phyloP scores from a whole-genome alignment of 1,284 basidiomycete genomes.

The Leccinum griseonigrum region DNA sequence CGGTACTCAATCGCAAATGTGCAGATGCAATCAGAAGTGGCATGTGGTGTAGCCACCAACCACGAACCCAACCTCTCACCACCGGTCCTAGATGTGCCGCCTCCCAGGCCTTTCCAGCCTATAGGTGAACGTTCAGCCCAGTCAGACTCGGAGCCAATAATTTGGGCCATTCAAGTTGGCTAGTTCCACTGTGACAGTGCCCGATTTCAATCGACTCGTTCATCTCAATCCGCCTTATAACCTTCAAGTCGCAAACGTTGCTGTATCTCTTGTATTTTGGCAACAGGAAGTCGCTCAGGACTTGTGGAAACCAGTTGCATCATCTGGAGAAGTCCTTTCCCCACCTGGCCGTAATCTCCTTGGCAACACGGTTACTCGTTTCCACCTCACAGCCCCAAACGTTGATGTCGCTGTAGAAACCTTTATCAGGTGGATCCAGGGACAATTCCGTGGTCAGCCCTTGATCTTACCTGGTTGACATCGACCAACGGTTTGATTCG shows the following conservation, averaged over 20 bases:
- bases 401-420: neutral
- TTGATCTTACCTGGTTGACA: neutral
- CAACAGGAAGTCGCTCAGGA: neutral
- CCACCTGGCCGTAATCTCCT: neutral
- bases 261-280: neutral
- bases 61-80: neutral
- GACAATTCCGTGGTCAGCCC: neutral
- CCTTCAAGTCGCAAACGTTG: neutral
- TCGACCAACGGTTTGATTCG: neutral
- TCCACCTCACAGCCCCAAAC: neutral
- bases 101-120: too few relatives aligned
- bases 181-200: neutral
- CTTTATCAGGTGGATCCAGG: neutral
- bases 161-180: neutral
- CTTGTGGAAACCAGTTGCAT: neutral
- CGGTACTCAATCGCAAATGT: too few relatives aligned
- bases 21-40: neutral
- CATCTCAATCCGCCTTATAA: neutral
- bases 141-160: too few relatives aligned
- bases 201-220: neutral
- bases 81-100: neutral
- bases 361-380: neutral
- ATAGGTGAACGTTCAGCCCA: too few relatives aligned
- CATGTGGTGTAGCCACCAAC: too few relatives aligned
- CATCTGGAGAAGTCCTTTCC: neutral